Percentiles rank a stretch among this genome's conserved stretches.
Evolutionary conservation across 768 basidiomycete species (phyloP).

Genomic region (Ephemerocybe angulata): DNA sequence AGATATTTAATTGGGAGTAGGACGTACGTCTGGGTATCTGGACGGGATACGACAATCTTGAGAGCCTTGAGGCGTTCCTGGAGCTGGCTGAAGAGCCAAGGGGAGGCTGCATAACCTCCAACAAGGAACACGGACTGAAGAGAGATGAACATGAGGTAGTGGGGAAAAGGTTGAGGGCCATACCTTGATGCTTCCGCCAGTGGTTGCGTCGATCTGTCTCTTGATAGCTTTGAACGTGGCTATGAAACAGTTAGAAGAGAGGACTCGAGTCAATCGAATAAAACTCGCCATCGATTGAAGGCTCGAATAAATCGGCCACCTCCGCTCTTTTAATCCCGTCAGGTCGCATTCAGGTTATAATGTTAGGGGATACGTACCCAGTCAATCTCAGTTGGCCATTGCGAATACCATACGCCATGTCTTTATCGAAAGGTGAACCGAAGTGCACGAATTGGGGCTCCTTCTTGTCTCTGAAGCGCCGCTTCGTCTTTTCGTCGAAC

Average conservation of each 20-base stretch:
- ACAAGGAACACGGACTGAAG: constrained; percentile 76
- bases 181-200: constrained; percentile 60
- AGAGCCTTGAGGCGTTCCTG: constrained; percentile 61
- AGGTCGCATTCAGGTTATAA: too few species aligned
- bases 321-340: too few species aligned
- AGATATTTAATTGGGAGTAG: not conserved
- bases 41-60: constrained; percentile 63
- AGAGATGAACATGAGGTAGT: not conserved
- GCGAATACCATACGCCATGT: constrained; percentile 63
- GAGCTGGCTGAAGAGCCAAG: constrained; percentile 75
- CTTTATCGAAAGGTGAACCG: constrained; percentile 77
- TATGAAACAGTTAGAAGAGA: constrained; percentile 14
- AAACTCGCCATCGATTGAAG: constrained; percentile 57
- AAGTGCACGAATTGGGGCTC: constrained; percentile 72
- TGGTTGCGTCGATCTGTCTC: constrained; percentile 64
- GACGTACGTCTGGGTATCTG: constrained; percentile 74
- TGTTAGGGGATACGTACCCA: constrained; percentile 59
- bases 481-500: constrained; percentile 82
- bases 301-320: constrained; percentile 74
- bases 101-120: constrained; percentile 79
- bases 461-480: constrained; percentile 65
- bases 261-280: not conserved
- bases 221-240: constrained; percentile 69
- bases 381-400: constrained; percentile 68
- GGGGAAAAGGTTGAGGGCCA: not conserved